Base-by-base conservation (phyloP, 1,284 basidiomycete species). In the Cystobasidium slooffiae region DNA sequence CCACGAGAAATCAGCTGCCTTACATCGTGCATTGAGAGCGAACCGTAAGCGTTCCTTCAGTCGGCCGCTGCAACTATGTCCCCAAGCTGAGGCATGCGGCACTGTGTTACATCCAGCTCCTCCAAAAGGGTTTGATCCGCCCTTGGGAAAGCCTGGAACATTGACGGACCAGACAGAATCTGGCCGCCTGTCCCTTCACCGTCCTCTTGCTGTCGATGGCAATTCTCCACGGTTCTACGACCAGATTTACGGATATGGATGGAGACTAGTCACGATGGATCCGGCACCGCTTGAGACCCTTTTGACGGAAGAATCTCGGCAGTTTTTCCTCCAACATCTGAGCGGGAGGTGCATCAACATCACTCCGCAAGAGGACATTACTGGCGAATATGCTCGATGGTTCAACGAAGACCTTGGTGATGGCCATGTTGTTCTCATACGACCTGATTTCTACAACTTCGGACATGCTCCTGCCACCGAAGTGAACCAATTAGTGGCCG, bases 391-490 rank as follows among this genome's bases (percentile, higher is more conserved):
- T 47, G 5, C 55, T 24, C 16, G 39, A n/a, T 69, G 68, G 68
- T 69, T 69, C 20, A 44, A 49, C 12, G 39, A 49, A n/a, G 58
- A 68, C n/a, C 37, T 69, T 8, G 46, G 47, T 18, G 3, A 58
- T 46, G 55, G 51, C 16, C 41, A 49, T 14, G 68, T 39, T 8
- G 58, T 69, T 6, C 24, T 69, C 20, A 52, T 69, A n/a, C 68
- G 68, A 14, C 68, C 68, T 22, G 68, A 69, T 31, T 69, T 69
- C 56, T 69, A 69, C 44, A 53, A 43, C 14, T 69, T 61, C 49
- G 68, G 68, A n/a, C 58, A 69, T 58, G 37, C 44, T 22, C 12
- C 55, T n/a, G 37, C 20, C 18, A n/a, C 41, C 8, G 44, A 69
- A 18, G 46, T 58, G n/a, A 59, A 44, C 49, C 16, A 6, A 18